phyloP scores from a whole-genome alignment of 768 basidiomycete genomes.

The Cyclocybe cylindracea region DNA sequence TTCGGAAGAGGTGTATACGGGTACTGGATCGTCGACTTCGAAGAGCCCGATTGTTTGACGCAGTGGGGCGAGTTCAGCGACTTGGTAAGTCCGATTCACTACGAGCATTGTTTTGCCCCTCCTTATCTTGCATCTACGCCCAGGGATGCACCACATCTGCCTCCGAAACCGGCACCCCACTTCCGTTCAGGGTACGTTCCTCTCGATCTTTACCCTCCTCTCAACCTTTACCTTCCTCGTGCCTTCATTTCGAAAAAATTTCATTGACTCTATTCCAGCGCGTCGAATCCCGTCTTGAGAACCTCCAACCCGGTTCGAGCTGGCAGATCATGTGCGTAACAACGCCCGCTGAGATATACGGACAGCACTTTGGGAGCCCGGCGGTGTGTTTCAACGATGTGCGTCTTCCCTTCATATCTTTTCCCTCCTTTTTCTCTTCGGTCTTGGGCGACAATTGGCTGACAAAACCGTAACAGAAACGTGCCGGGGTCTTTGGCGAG shows the following conservation, averaged over 20 bases:
- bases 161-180: neutral
- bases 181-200: slow-evolving; percentile 10
- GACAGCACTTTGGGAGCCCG: slow-evolving; percentile 22
- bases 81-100: slow-evolving; percentile 12
- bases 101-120: neutral
- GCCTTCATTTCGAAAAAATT: too few relatives aligned
- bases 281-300: slow-evolving; percentile 22
- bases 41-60: slow-evolving; percentile 27
- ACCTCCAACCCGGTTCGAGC: slow-evolving; percentile 23
- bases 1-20: slow-evolving; percentile 28
- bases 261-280: slow-evolving; percentile 12
- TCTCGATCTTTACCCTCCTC: neutral
- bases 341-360: slow-evolving; percentile 28
- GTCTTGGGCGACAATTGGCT: neutral
- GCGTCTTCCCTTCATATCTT: neutral
- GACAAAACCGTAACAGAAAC: slow-evolving; percentile 1
- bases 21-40: slow-evolving; percentile 26
- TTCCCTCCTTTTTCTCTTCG: neutral
- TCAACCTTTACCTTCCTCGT: too few relatives aligned
- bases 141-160: slow-evolving; percentile 18
- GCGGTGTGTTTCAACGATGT: slow-evolving; percentile 22
- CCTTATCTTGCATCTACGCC: neutral
- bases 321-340: slow-evolving; percentile 35
- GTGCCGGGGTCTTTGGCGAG: slow-evolving; percentile 4
- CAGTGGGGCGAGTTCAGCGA: slow-evolving; percentile 28